These are phyloP conservation scores for Coriaria nepalensis DNA, from an alignment of 306 rosid genomes.

Conservation along the genomic window DNA sequence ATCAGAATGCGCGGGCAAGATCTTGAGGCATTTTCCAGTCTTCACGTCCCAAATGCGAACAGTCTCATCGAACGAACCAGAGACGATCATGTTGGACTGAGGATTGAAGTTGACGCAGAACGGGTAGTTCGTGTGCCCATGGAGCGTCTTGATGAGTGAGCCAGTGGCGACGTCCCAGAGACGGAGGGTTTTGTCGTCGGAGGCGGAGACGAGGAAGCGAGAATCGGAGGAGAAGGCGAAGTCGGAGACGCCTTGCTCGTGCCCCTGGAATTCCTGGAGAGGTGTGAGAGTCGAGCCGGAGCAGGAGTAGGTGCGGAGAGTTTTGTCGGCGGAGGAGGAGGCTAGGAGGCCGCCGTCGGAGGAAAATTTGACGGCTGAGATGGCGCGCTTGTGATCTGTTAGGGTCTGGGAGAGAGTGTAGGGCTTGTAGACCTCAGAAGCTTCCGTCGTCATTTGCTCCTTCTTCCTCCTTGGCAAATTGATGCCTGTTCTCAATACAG, in stretches of 20 bases:
- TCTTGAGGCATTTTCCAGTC: constrained; percentile 76
- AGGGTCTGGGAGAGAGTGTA: constrained; percentile 55
- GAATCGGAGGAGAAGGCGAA: constrained; percentile 85
- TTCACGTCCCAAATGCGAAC: constrained; percentile 92
- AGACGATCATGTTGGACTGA: constrained; percentile 73
- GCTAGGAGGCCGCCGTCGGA: constrained; percentile 81
- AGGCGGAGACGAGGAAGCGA: constrained; percentile 76
- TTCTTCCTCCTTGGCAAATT: neutral
- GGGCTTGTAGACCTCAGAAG: constrained; percentile 35
- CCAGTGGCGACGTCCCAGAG: constrained; percentile 88
- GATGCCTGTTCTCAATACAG: no score
- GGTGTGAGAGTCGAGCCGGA: constrained; percentile 32
- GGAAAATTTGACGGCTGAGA: constrained; percentile 84
- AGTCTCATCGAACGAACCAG: constrained; percentile 93
- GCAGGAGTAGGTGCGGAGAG: constrained; percentile 62
- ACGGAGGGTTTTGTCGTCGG: constrained; percentile 89
- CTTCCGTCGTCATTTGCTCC: constrained; percentile 25
- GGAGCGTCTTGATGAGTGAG: constrained; percentile 51
- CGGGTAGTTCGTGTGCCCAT: constrained; percentile 81
- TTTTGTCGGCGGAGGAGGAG: constrained; percentile 87
- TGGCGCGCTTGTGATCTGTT: constrained; percentile 48
- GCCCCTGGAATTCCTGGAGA: constrained; percentile 67
- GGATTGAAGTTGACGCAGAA: constrained; percentile 93
- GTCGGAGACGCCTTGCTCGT: constrained; percentile 81
- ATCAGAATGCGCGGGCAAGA: constrained; percentile 87